Base-by-base conservation (phyloP, 495 filamentous ascomycete genomes). In the Lophium mytilinum region DNA sequence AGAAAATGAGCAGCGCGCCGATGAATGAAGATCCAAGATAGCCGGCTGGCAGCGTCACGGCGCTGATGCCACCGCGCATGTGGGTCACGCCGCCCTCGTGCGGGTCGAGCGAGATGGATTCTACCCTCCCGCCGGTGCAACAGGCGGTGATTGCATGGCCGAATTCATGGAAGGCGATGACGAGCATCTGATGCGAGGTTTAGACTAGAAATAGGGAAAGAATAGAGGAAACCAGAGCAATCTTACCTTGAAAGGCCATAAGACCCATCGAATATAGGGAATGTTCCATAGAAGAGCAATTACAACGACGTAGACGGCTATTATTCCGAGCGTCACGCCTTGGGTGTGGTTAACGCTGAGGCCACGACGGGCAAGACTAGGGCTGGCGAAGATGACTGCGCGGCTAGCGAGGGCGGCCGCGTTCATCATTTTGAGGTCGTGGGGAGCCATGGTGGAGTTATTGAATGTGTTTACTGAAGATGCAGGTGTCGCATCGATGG, bases 141-240 rank as follows among this genome's bases (percentile, higher is more conserved):
- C 81, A 78, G 40, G 85, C 83, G 5, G 83, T 82, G 60, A 86
- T 82, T 43, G 87, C 87, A 72, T 90, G 87, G 34, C 83, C 80
- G 69, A 89, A 90, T 68, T 90, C 87, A 74, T 90, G 86, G 71
- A 89, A 90, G 34, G 87, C 86, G 50, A 90, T 90, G 10, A 89
- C 86, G 36, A 90, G 79, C 87, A 90, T 90, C 83, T 84, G 57
- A 42, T 34, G n/a, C 43, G 36, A 18, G 33, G 10, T 58, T 56
- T 58, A 15, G 15, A 10, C 1, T n/a, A 54, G 51, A 21, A 30
- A 30, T 4, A n/a, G 17, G 51, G 51, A 21, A 30, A 30, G 1
- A n/a, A 12, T 56, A 18, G 36, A 24, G 19, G 10, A n/a, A 12
- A 3, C 0, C 2, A 41, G 12, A 37, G 34, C 17, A 36, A 21